A percentile compares a stretch with the other conserved stretches of the same genome.
Evolutionary conservation across 1,284 basidiomycete genomes (phyloP).

Genomic region (Anthracocystis panici-leucophaei): DNA sequence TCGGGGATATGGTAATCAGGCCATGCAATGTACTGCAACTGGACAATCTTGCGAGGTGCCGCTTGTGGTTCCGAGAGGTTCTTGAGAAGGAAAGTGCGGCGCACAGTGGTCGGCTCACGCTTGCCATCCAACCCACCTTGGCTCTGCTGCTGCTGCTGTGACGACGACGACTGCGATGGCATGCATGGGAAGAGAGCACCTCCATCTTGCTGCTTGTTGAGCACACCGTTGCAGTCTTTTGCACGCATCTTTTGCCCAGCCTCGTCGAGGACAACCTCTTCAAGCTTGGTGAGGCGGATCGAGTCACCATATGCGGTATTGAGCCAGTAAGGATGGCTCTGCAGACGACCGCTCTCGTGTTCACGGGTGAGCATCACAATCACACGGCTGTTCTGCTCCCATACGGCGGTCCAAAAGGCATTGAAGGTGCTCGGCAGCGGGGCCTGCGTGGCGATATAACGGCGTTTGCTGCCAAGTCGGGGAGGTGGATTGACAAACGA

Average conservation of each 20-base stretch:
- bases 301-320: slow-evolving; percentile 78
- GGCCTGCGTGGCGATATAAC: slow-evolving; percentile 96
- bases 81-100: slow-evolving; percentile 52
- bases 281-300: slow-evolving; percentile 49
- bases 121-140: slow-evolving; percentile 5
- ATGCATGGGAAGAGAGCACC: slow-evolving; percentile 50
- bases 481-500: slow-evolving; percentile 60
- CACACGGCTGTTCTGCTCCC: slow-evolving; percentile 74
- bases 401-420: slow-evolving; percentile 88
- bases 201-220: slow-evolving; percentile 25
- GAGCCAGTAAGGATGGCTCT: slow-evolving; percentile 93
- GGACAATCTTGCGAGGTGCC: slow-evolving; percentile 43
- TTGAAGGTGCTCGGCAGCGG: slow-evolving; percentile 88
- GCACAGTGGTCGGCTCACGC: slow-evolving; percentile 43
- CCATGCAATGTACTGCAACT: slow-evolving; percentile 68
- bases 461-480: slow-evolving; percentile 59
- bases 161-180: slow-evolving; percentile 19
- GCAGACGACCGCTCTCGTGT: slow-evolving; percentile 86
- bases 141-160: slow-evolving; percentile 12
- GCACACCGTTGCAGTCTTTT: slow-evolving; percentile 29
- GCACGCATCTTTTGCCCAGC: slow-evolving; percentile 33
- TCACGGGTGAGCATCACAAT: slow-evolving; percentile 87
- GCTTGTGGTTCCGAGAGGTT: slow-evolving; percentile 32
- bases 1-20: slow-evolving; percentile 67
- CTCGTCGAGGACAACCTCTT: slow-evolving; percentile 52